Conservation (phyloP, 2,329 filamentous ascomycete genomes). For the Hypocrella siamensis region DNA sequence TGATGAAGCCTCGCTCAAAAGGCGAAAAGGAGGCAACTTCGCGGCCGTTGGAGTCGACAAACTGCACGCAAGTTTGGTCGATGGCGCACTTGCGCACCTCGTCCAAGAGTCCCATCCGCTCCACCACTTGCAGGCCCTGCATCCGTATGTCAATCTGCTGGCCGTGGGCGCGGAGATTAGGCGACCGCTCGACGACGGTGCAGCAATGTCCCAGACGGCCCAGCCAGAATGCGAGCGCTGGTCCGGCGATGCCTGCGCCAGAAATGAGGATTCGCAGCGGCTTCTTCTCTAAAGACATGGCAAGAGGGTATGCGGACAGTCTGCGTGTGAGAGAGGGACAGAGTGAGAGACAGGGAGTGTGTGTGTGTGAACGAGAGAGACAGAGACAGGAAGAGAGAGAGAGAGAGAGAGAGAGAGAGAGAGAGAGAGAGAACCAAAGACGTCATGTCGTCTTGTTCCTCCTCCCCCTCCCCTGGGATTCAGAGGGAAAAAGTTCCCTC, state of each 20-base stretch:
- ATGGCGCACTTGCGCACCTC: slow-evolving; percentile 21
- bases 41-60: slow-evolving; percentile 25
- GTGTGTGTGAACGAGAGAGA: no score
- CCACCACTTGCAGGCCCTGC: slow-evolving; percentile 21
- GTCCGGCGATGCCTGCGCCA: slow-evolving; percentile 29
- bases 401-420: no score
- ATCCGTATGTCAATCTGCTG: slow-evolving; percentile 30
- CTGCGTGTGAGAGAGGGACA: no score
- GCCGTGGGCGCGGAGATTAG: slow-evolving; percentile 20
- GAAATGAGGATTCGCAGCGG: slow-evolving; percentile 30
- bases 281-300: slow-evolving; percentile 4
- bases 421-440: no score
- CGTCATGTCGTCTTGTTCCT: no score
- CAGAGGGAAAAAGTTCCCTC: no score
- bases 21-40: slow-evolving; percentile 20
- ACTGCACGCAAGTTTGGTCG: slow-evolving; percentile 28
- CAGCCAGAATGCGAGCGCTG: slow-evolving; percentile 25
- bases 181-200: slow-evolving; percentile 26
- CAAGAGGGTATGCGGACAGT: no score
- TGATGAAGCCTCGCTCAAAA: slow-evolving; percentile 26
- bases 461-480: no score
- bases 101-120: slow-evolving; percentile 22
- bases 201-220: slow-evolving; percentile 19
- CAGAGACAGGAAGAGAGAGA: no score
- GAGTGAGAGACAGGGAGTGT: no score